These are phyloP conservation scores for Cyathus striatus DNA, from an alignment of 768 basidiomycete genomes.

Conservation along the genomic window DNA sequence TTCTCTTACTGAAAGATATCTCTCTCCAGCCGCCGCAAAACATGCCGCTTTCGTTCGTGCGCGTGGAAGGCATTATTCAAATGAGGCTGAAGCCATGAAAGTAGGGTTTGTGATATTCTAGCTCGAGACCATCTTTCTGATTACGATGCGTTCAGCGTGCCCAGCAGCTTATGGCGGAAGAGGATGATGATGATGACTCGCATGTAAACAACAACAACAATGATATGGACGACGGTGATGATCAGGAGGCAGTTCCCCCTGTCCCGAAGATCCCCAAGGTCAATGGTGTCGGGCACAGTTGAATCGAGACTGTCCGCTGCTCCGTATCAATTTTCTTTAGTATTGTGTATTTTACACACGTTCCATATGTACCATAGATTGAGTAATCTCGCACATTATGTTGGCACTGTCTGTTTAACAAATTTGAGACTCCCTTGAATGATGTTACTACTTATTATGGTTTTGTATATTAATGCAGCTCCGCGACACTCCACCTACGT, in stretches of 20 bases:
- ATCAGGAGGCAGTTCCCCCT: background rate
- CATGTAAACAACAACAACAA: slow-evolving; percentile 17
- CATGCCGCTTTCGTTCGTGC: slow-evolving; percentile 80
- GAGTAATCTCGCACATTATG: too few relatives aligned
- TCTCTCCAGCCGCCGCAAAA: slow-evolving; percentile 64
- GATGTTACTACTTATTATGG: too few relatives aligned
- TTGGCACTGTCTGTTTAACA: too few relatives aligned
- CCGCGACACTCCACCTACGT: too few relatives aligned
- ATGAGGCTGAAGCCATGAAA: slow-evolving; percentile 93
- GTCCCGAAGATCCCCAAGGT: slow-evolving; percentile 10
- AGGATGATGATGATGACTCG: slow-evolving; percentile 49
- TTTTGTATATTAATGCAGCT: too few relatives aligned
- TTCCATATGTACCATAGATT: too few relatives aligned
- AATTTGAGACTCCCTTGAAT: too few relatives aligned
- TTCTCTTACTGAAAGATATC: background rate
- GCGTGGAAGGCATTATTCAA: slow-evolving; percentile 81
- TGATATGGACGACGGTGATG: slow-evolving; percentile 18
- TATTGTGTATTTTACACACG: too few relatives aligned
- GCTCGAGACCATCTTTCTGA: slow-evolving; percentile 4
- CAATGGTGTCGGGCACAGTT: slow-evolving; percentile 20
- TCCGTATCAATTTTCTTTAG: too few relatives aligned
- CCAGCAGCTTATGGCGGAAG: slow-evolving; percentile 54
- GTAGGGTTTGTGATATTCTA: slow-evolving; percentile 30
- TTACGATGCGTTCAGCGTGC: slow-evolving; percentile 44
- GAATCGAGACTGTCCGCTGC: too few relatives aligned